Evolutionary conservation across 1,284 basidiomycete genomes (phyloP).

Genomic region (Pseudozyma hubeiensis): DNA sequence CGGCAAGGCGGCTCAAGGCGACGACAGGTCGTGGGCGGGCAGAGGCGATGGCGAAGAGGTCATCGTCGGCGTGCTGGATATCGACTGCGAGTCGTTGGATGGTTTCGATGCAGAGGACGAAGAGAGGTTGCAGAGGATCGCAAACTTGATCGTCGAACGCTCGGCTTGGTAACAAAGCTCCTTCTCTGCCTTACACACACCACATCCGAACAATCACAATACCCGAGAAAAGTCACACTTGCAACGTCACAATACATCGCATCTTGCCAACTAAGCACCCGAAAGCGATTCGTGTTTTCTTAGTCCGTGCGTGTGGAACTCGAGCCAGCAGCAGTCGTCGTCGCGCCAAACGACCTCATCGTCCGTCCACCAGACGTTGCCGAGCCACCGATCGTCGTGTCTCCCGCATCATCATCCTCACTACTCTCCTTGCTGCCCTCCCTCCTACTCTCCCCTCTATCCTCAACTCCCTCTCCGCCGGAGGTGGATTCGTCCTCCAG

Average conservation of each 20-base stretch:
- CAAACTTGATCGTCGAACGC: conserved; percentile 49
- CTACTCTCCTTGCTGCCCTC: conserved; percentile 3
- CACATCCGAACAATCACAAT: too few relatives aligned
- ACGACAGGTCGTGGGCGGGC: conserved; percentile 54
- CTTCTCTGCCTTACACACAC: too few relatives aligned
- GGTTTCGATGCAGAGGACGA: conserved; percentile 69
- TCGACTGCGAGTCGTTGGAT: conserved; percentile 68
- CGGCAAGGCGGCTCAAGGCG: not conserved
- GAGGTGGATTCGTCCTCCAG: conserved; percentile 20
- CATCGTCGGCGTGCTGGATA: conserved; percentile 69
- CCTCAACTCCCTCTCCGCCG: conserved; percentile 6
- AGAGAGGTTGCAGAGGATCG: conserved; percentile 62
- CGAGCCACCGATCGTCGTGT: conserved; percentile 41
- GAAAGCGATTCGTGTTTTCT: too few relatives aligned
- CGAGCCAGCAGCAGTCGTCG: conserved; percentile 22
- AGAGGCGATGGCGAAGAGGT: conserved; percentile 58
- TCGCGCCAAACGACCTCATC: conserved; percentile 40
- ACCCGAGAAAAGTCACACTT: too few relatives aligned
- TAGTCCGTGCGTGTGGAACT: conserved; percentile 17
- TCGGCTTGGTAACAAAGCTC: conserved; percentile 37
- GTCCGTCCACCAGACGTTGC: conserved; percentile 33
- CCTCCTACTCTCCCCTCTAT: not conserved
- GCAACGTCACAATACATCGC: too few relatives aligned
- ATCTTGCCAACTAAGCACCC: too few relatives aligned
- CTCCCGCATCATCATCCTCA: conserved; percentile 15